Evolutionary conservation across 2,329 filamentous ascomycete genomes (phyloP).

Genomic region (Annulohypoxylon truncatum): DNA sequence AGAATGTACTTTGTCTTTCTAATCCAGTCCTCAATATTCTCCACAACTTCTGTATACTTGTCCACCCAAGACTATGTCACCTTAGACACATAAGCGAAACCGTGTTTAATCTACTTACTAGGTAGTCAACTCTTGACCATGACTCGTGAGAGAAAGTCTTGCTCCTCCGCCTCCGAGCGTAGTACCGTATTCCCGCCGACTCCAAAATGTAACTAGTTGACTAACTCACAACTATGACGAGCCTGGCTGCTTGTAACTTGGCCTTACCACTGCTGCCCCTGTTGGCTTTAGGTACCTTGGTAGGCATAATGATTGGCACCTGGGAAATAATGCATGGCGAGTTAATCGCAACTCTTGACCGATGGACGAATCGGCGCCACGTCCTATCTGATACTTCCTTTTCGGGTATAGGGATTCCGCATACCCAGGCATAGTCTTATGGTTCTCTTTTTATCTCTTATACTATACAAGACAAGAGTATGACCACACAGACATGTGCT

Average conservation of each 20-base stretch:
- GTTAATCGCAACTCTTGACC: conserved; percentile 15
- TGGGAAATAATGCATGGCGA: conserved; percentile 17
- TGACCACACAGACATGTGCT: conserved; percentile 28
- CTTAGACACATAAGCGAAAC: conserved; percentile 23
- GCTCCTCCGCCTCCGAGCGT: conserved; percentile 17
- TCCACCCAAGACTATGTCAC: conserved; percentile 19
- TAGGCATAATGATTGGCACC: conserved; percentile 7
- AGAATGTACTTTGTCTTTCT: conserved; percentile 19
- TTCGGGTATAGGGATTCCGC: conserved; percentile 29
- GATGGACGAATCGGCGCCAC: conserved; percentile 22
- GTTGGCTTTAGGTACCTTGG: conserved; percentile 2
- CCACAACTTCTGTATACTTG: conserved; percentile 25
- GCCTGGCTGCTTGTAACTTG: conserved; percentile 12
- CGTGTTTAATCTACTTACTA: conserved; percentile 13
- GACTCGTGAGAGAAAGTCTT: conserved; percentile 20
- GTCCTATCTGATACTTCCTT: conserved; percentile 27
- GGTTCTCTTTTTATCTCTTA: conserved; percentile 3
- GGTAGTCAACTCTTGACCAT: conserved; percentile 9
- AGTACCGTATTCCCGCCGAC: conserved; percentile 23
- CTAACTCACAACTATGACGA: conserved; percentile 11
- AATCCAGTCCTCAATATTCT: conserved; percentile 4
- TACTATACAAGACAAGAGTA: neutral
- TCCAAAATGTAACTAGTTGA: conserved; percentile 33
- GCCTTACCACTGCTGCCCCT: conserved; percentile 20
- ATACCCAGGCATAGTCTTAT: conserved; percentile 10